Evolutionary conservation across 2,329 filamentous ascomycete species (phyloP).

Genomic region (Ilyonectria robusta): DNA sequence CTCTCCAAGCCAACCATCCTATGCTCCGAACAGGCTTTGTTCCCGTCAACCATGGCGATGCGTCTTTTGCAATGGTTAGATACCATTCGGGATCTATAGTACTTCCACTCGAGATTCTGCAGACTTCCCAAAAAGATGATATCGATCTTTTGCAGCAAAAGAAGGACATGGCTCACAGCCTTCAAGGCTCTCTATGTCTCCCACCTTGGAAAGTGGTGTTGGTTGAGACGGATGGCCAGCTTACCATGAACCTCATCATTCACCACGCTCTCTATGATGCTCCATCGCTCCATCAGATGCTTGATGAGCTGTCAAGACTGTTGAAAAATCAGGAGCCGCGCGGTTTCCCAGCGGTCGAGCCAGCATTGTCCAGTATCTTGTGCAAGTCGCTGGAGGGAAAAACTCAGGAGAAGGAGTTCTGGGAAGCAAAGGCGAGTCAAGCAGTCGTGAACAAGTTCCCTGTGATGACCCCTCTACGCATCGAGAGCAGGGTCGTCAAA

Average conservation of each 20-base stretch:
- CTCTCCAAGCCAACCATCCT: constrained; percentile 68
- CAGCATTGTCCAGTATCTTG: constrained; percentile 60
- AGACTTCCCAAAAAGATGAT: background rate
- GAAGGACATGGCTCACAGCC: constrained; percentile 44
- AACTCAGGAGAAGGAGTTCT: constrained; percentile 68
- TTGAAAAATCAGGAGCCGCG: constrained; percentile 41
- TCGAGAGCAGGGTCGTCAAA: constrained; percentile 51
- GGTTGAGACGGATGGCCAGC: constrained; percentile 44
- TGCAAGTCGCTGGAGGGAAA: constrained; percentile 48
- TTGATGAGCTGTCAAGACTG: constrained; percentile 67
- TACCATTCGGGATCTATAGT: constrained; percentile 53
- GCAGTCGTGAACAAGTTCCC: constrained; percentile 81
- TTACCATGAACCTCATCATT: constrained; percentile 64
- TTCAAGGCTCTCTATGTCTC: constrained; percentile 61
- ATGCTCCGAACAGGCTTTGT: constrained; percentile 85
- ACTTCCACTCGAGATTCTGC: constrained; percentile 31
- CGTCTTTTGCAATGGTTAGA: constrained; percentile 83
- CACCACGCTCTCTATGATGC: constrained; percentile 93
- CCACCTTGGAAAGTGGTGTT: constrained; percentile 77
- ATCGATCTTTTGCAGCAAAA: constrained; percentile 58
- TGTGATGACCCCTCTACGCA: constrained; percentile 75
- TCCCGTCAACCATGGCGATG: constrained; percentile 69
- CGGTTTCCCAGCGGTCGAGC: constrained; percentile 47
- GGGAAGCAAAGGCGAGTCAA: constrained; percentile 69
- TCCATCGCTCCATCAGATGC: constrained; percentile 75